These are phyloP conservation scores for Leishmania arabica DNA, from an alignment of 208 protist species.

Conservation along the genomic window DNA sequence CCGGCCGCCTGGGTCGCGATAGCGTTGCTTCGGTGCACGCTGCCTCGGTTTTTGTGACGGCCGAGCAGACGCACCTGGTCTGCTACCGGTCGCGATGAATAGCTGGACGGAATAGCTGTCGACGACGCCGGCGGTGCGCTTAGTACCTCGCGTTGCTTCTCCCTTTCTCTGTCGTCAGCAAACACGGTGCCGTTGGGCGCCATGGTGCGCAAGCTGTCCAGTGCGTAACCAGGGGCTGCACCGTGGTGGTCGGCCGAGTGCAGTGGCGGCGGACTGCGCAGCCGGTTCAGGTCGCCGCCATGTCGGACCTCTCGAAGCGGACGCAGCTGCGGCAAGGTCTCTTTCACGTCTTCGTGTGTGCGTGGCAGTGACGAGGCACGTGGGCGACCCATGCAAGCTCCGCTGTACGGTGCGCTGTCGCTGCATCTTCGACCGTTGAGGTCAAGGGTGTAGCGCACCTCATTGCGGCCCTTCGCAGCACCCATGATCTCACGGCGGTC, in stretches of 20 bases:
- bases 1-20: neutral
- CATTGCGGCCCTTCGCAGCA: neutral
- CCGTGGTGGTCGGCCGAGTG: neutral
- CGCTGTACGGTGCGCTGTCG: neutral
- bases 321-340: conserved; percentile 20
- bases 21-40: neutral
- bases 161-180: neutral
- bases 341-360: conserved; percentile 19
- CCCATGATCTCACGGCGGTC: neutral
- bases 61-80: conserved; percentile 4
- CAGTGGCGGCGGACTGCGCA: conserved; percentile 3
- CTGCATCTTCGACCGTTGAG: neutral
- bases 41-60: neutral
- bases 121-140: conserved; percentile 3
- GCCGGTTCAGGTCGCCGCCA: neutral
- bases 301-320: conserved; percentile 13
- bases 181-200: neutral
- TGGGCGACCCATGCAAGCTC: conserved; percentile 4
- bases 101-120: neutral
- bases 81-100: conserved; percentile 4
- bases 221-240: neutral
- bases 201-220: neutral
- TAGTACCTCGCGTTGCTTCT: neutral
- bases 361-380: conserved; percentile 25
- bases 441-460: neutral